phyloP scores from a whole-genome alignment of 2,329 filamentous ascomycete genomes.

The Albophoma yamanashiensis region DNA sequence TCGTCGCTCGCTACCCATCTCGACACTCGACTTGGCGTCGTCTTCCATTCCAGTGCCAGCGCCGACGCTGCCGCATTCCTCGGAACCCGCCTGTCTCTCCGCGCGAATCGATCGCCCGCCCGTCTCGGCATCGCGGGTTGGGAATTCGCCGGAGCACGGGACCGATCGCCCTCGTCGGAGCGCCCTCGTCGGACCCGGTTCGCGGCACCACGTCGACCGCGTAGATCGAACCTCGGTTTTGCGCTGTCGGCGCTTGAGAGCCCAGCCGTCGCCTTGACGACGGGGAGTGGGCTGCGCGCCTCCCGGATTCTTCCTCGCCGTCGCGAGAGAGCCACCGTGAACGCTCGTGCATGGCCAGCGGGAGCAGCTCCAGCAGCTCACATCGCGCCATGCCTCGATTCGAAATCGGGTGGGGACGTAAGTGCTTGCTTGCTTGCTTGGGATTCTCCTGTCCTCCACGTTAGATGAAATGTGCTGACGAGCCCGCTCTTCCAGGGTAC shows the following conservation, averaged over 20 bases:
- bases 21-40: background rate
- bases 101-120: background rate
- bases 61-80: background rate
- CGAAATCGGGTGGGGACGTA: conserved; percentile 39
- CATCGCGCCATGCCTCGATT: conserved; percentile 23
- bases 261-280: background rate
- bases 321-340: background rate
- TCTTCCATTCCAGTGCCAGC: background rate
- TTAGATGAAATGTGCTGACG: too few relatives aligned
- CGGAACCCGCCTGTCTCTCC: background rate
- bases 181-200: background rate
- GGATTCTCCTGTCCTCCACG: too few relatives aligned
- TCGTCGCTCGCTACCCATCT: background rate
- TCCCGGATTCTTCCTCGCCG: background rate
- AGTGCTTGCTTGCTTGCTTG: conserved; percentile 17
- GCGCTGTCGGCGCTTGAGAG: background rate
- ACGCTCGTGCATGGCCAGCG: conserved; percentile 6
- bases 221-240: background rate
- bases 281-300: background rate
- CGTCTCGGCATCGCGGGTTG: background rate
- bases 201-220: background rate
- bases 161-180: background rate
- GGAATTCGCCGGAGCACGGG: background rate
- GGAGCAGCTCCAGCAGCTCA: conserved; percentile 14
- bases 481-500: conserved; percentile 32